Conservation (phyloP, 495 filamentous ascomycete genomes). For the Aspergillus egyptiacus region DNA sequence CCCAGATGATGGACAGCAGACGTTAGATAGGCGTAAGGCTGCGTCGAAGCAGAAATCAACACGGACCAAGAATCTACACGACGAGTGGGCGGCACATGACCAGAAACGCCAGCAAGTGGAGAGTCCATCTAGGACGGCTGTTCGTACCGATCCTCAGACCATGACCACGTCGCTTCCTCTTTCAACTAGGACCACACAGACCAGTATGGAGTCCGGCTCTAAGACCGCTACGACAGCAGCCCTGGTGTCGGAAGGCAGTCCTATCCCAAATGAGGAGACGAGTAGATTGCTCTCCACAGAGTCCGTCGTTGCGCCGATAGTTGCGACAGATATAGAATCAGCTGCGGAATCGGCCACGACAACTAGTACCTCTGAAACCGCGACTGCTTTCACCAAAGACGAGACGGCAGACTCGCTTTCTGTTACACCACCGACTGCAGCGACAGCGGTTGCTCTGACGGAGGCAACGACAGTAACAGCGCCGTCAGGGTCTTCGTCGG, state of each 20-base stretch:
- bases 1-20: background rate
- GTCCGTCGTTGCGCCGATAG: background rate
- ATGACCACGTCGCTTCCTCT: background rate
- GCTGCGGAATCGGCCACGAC: background rate
- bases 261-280: background rate
- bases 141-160: constrained; percentile 1
- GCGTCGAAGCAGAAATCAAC: background rate
- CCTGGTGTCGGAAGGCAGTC: background rate
- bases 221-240: background rate
- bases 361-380: background rate
- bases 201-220: background rate
- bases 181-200: background rate
- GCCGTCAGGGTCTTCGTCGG: background rate
- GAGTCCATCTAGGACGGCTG: constrained; percentile 6
- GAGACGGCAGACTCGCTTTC: background rate
- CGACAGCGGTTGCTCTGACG: background rate
- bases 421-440: background rate
- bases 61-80: constrained; percentile 1
- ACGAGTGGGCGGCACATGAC: background rate
- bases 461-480: background rate
- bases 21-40: background rate
- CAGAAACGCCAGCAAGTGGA: constrained; percentile 13
- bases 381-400: background rate
- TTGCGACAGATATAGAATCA: background rate
- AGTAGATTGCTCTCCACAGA: background rate